phyloP scores from a whole-genome alignment of 192 early-diverging fungal genomes.

The Pecoramyces ruminantium region DNA sequence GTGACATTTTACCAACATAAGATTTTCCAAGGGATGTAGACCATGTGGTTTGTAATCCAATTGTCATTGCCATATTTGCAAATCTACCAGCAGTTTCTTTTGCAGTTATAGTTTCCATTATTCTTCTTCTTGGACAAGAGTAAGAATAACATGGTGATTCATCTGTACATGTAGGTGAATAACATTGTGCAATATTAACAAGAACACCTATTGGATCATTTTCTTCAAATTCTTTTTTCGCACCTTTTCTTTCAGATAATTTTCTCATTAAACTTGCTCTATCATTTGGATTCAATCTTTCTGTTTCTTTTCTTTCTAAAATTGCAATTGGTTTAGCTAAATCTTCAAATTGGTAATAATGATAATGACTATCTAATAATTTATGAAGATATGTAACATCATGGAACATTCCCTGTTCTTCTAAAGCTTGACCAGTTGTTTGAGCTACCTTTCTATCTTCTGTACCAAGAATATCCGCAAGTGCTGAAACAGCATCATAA shows the following conservation, averaged over 20 bases:
- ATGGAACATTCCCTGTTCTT: neutral
- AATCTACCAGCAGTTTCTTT: neutral
- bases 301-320: neutral
- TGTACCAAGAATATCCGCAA: neutral
- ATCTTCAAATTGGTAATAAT: neutral
- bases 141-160: neutral
- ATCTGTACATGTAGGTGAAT: neutral
- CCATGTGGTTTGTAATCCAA: neutral
- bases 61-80: neutral
- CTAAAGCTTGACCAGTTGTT: neutral
- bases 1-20: conserved; percentile 19
- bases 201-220: neutral
- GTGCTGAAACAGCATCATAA: neutral
- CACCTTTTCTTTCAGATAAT: neutral
- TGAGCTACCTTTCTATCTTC: neutral
- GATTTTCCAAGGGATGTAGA: neutral
- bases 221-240: neutral
- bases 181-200: neutral
- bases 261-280: neutral
- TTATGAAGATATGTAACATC: neutral
- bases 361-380: neutral
- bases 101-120: neutral
- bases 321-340: neutral
- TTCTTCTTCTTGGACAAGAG: neutral
- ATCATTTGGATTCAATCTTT: neutral